These are phyloP conservation scores for Barnettozyma siamensis DNA, from an alignment of 805 yeast genomes.

Conservation along the genomic window DNA sequence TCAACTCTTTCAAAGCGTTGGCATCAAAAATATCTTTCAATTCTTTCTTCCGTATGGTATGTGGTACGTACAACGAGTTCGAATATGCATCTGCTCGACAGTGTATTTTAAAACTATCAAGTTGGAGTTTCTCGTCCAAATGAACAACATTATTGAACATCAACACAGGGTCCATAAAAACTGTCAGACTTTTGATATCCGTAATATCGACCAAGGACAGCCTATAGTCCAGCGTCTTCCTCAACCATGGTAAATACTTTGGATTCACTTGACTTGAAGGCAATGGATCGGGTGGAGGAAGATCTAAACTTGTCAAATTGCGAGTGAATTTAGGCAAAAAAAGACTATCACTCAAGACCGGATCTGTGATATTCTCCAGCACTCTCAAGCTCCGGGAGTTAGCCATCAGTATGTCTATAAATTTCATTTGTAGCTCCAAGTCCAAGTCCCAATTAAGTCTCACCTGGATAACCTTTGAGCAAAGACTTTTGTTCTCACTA, in stretches of 20 bases:
- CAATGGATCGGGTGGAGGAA: slow-evolving; percentile 31
- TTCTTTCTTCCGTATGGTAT: slow-evolving; percentile 12
- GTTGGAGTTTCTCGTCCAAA: slow-evolving; percentile 25
- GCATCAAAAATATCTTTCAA: slow-evolving; percentile 34
- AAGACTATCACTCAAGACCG: slow-evolving; percentile 31
- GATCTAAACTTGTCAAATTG: slow-evolving; percentile 14
- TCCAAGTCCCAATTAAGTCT: slow-evolving; percentile 40
- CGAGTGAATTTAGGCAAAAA: slow-evolving; percentile 23
- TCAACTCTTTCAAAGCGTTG: slow-evolving; percentile 29
- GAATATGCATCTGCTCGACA: slow-evolving; percentile 37
- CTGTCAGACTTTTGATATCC: slow-evolving; percentile 25
- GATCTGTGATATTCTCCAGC: slow-evolving; percentile 37
- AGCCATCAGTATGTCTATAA: slow-evolving; percentile 26
- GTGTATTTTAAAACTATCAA: slow-evolving; percentile 34
- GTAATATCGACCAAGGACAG: slow-evolving; percentile 13
- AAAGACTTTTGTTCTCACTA: slow-evolving; percentile 15
- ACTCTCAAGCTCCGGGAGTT: slow-evolving; percentile 27
- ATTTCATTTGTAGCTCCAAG: slow-evolving; percentile 24
- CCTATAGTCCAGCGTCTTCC: slow-evolving; percentile 22
- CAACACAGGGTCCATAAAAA: slow-evolving; percentile 35
- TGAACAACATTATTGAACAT: slow-evolving; percentile 29
- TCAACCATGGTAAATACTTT: slow-evolving; percentile 28
- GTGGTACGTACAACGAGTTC: slow-evolving; percentile 22
- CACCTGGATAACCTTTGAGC: slow-evolving; percentile 31
- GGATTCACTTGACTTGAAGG: slow-evolving; percentile 27